Evolutionary conservation across 805 yeast genomes (phyloP).

Genomic region (Candida jianshihensis): DNA sequence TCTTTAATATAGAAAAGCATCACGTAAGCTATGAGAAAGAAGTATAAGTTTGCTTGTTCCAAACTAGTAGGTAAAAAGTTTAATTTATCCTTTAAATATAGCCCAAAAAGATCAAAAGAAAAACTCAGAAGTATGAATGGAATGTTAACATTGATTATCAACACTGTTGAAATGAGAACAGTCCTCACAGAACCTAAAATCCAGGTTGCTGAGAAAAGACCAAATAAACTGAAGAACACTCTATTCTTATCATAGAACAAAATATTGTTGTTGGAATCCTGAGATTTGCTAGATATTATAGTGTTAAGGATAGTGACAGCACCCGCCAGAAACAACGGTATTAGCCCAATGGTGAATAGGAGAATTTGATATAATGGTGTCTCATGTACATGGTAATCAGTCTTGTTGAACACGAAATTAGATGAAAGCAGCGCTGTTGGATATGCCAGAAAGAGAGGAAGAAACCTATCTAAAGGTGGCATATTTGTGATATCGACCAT

Average conservation of each 20-base stretch:
- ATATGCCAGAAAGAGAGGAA: conserved; percentile 22
- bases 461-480: no score
- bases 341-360: conserved; percentile 1
- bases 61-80: conserved; percentile 1
- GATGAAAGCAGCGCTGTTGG: conserved; percentile 20
- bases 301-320: neutral
- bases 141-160: conserved; percentile 11
- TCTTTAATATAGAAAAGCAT: conserved; percentile 4
- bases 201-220: conserved; percentile 9
- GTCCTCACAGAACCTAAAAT: conserved; percentile 20
- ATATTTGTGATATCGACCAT: conserved; percentile 15
- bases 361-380: conserved; percentile 2
- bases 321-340: conserved; percentile 13
- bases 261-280: conserved; percentile 1
- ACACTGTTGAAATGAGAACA: conserved; percentile 12
- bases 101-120: conserved; percentile 8
- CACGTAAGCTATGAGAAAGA: conserved; percentile 4
- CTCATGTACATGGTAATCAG: conserved; percentile 1
- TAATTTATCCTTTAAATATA: conserved; percentile 3
- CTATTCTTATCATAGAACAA: conserved; percentile 1
- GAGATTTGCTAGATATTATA: neutral
- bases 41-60: conserved; percentile 3
- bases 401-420: conserved; percentile 10
- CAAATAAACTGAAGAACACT: conserved; percentile 5
- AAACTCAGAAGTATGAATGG: conserved; percentile 8